Evolutionary conservation across 306 rosid genomes (phyloP).

Genomic region (Heteromeles arbutifolia): DNA sequence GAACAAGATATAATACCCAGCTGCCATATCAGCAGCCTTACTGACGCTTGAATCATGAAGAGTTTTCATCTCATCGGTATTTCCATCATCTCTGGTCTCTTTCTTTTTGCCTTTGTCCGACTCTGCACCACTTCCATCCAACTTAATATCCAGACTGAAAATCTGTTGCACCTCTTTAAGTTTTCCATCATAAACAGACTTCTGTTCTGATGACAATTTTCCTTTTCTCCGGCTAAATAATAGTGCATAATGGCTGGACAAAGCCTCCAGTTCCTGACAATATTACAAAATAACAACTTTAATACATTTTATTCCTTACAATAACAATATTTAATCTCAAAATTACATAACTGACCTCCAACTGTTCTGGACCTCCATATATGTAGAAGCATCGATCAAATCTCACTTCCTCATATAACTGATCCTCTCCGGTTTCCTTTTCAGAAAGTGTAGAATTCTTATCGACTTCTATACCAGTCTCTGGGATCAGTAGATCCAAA

Average conservation of each 20-base stretch:
- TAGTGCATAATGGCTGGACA: conserved; percentile 84
- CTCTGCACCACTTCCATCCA: conserved; percentile 50
- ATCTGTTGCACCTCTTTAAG: conserved; percentile 87
- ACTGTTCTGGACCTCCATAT: conserved; percentile 97
- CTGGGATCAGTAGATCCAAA: conserved; percentile 75
- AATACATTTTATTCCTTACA: conserved; percentile 7
- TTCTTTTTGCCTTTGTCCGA: conserved; percentile 69
- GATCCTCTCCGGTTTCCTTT: conserved; percentile 51
- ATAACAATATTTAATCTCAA: conserved; percentile 4
- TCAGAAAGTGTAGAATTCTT: conserved; percentile 40
- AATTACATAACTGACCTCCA: conserved; percentile 62
- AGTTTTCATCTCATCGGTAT: conserved; percentile 67
- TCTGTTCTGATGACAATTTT: conserved; percentile 68
- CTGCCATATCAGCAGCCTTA: conserved; percentile 98
- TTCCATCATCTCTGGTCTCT: conserved; percentile 57
- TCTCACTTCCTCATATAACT: conserved; percentile 73
- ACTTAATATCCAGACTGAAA: conserved; percentile 57
- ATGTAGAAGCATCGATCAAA: conserved; percentile 97
- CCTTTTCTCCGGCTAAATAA: conserved; percentile 79
- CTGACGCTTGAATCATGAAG: conserved; percentile 80
- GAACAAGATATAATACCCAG: conserved; percentile 50
- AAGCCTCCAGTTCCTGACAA: conserved; percentile 81
- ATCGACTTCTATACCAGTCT: conserved; percentile 90
- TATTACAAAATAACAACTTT: conserved; percentile 3
- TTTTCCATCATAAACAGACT: conserved; percentile 68